Evolutionary conservation across 2,329 filamentous ascomycete species (phyloP).

Genomic region (Xylariaceae sp.): DNA sequence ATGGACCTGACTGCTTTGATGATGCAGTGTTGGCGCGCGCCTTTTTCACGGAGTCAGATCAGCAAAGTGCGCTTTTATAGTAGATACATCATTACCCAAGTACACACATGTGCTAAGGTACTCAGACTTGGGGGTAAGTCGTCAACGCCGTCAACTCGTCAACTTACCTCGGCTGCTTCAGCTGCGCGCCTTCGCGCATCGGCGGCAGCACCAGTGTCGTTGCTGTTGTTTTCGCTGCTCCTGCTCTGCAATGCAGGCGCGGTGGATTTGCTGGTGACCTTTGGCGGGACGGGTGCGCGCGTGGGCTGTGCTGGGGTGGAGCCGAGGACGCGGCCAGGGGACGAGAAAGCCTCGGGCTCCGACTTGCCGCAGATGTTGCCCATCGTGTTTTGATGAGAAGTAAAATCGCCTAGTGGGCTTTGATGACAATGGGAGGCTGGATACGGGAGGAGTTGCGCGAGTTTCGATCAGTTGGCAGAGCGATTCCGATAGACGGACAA

Average conservation of each 20-base stretch:
- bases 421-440: too few relatives aligned
- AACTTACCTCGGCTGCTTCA: slow-evolving; percentile 74
- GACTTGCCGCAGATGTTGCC: slow-evolving; percentile 82
- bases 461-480: too few relatives aligned
- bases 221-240: slow-evolving; percentile 7
- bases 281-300: slow-evolving; percentile 47
- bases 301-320: slow-evolving; percentile 45
- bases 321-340: slow-evolving; percentile 69
- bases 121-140: too few relatives aligned
- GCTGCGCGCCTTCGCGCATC: slow-evolving; percentile 73
- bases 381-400: slow-evolving; percentile 51
- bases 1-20: slow-evolving; percentile 58
- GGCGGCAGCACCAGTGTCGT: slow-evolving; percentile 27
- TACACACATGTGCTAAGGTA: too few relatives aligned
- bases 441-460: too few relatives aligned
- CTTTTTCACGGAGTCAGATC: slow-evolving; percentile 34
- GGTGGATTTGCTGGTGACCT: slow-evolving; percentile 43
- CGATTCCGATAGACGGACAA: too few relatives aligned
- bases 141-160: too few relatives aligned
- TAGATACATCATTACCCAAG: too few relatives aligned
- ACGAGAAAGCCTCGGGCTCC: slow-evolving; percentile 62
- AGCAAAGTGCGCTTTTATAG: too few relatives aligned
- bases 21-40: slow-evolving; percentile 59
- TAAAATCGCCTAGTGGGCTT: too few relatives aligned
- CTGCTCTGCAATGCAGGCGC: slow-evolving; percentile 2